phyloP scores from a whole-genome alignment of 495 filamentous ascomycete genomes.

The Tetracladium setigerum region DNA sequence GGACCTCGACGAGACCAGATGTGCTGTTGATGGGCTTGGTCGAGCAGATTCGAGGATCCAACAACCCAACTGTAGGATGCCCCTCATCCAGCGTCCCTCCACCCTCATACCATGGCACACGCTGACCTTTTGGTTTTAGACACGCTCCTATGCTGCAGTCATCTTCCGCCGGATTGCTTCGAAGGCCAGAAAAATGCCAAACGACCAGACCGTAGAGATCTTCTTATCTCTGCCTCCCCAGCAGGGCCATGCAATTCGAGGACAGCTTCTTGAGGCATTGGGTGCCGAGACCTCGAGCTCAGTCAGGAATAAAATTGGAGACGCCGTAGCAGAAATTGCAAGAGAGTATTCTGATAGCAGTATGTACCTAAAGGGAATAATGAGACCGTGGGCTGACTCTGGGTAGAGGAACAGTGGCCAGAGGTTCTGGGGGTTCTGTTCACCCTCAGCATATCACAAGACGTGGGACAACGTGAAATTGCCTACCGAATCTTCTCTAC shows the following conservation, averaged over 20 bases:
- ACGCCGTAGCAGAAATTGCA: slow-evolving; percentile 91
- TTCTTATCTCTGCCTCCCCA: slow-evolving; percentile 67
- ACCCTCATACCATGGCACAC: neutral
- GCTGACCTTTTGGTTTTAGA: slow-evolving; percentile 39
- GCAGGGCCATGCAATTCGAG: slow-evolving; percentile 69
- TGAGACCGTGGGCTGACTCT: neutral
- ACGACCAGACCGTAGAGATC: slow-evolving; percentile 66
- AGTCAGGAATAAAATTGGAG: slow-evolving; percentile 90
- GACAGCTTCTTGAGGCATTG: slow-evolving; percentile 72
- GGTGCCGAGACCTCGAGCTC: slow-evolving; percentile 57
- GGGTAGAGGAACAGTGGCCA: slow-evolving; percentile 74
- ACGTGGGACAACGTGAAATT: slow-evolving; percentile 75
- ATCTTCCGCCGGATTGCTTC: slow-evolving; percentile 90
- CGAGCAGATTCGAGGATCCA: slow-evolving; percentile 75
- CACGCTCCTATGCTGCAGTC: slow-evolving; percentile 83
- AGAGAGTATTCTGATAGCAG: slow-evolving; percentile 89
- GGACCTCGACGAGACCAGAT: slow-evolving; percentile 74
- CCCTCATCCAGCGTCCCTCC: neutral
- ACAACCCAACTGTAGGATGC: slow-evolving; percentile 57
- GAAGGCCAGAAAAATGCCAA: slow-evolving; percentile 70
- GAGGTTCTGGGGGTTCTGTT: slow-evolving; percentile 84
- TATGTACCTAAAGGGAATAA: slow-evolving; percentile 36
- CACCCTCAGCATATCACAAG: slow-evolving; percentile 74
- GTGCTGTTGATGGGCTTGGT: slow-evolving; percentile 86
- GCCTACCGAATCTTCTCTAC: slow-evolving; percentile 92